These are phyloP conservation scores for Malassezia obtusa DNA, from an alignment of 1,284 basidiomycete genomes.

Conservation along the genomic window DNA sequence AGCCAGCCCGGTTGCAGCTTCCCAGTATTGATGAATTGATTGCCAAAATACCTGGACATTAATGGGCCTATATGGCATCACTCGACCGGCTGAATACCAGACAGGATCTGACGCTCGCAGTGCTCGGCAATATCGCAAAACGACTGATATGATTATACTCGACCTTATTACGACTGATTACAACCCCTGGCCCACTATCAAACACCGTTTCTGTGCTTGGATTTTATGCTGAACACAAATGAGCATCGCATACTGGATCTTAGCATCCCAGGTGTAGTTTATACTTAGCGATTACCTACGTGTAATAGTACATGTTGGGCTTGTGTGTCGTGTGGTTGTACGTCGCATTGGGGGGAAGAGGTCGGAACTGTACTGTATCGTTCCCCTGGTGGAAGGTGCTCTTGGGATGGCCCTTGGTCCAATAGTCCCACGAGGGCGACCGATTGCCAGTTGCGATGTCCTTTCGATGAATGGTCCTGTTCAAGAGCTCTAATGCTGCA, in stretches of 20 bases:
- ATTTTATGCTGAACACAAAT: no score
- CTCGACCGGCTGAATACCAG: no score
- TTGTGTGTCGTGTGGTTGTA: constrained; percentile 21
- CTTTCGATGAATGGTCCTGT: constrained; percentile 20
- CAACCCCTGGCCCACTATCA: neutral
- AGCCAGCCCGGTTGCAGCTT: neutral
- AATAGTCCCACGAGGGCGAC: neutral
- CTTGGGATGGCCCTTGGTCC: neutral
- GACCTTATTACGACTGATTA: no score
- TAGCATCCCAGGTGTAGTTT: no score
- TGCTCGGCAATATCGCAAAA: no score
- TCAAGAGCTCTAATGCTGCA: constrained; percentile 23
- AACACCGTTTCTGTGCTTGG: neutral
- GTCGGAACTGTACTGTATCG: constrained; percentile 20
- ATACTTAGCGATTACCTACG: neutral
- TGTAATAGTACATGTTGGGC: neutral
- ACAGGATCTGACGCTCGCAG: no score
- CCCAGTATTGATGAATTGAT: constrained; percentile 15
- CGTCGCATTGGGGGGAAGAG: constrained; percentile 14
- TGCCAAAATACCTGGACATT: neutral
- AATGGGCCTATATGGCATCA: no score
- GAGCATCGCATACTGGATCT: no score
- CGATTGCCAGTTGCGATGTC: constrained; percentile 25
- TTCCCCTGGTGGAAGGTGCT: neutral
- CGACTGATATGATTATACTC: no score